phyloP scores from a whole-genome alignment of 225 moss, liverwort and hornwort genomes.

The Neckera pumila region DNA sequence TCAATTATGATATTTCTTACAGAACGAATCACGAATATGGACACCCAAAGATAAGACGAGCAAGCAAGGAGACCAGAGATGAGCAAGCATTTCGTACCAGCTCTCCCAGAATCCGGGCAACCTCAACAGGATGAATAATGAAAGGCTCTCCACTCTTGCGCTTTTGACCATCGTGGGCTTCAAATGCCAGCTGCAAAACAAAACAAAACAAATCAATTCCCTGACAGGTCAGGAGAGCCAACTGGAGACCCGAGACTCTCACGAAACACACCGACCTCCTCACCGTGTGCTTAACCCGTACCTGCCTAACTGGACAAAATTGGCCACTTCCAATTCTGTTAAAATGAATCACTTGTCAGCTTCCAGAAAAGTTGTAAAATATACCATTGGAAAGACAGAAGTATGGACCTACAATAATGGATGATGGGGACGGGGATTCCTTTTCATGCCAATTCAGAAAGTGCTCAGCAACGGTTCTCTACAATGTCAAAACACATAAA shows the following conservation, averaged over 20 bases:
- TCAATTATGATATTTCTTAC: background rate
- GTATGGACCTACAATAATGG: background rate
- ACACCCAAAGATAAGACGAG: background rate
- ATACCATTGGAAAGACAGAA: background rate
- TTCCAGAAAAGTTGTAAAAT: background rate
- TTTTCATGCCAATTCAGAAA: background rate
- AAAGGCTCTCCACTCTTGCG: constrained; percentile 94
- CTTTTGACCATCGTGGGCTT: constrained; percentile 96
- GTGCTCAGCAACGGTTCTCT: background rate
- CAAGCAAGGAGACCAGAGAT: background rate
- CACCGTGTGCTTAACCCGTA: background rate
- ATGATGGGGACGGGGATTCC: background rate
- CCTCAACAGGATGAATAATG: constrained; percentile 95
- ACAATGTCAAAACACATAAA: background rate
- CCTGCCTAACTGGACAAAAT: background rate
- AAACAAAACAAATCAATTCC: background rate
- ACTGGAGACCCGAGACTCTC: background rate
- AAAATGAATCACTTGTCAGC: background rate
- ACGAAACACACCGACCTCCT: background rate
- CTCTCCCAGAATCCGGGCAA: constrained; percentile 88
- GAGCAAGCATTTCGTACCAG: constrained; percentile 30
- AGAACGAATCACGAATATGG: background rate
- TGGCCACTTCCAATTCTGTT: background rate
- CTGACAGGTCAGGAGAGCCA: background rate
- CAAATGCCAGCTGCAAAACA: constrained; percentile 67